Conservation (phyloP, 768 basidiomycete species). For the Lactarius evosmus region DNA sequence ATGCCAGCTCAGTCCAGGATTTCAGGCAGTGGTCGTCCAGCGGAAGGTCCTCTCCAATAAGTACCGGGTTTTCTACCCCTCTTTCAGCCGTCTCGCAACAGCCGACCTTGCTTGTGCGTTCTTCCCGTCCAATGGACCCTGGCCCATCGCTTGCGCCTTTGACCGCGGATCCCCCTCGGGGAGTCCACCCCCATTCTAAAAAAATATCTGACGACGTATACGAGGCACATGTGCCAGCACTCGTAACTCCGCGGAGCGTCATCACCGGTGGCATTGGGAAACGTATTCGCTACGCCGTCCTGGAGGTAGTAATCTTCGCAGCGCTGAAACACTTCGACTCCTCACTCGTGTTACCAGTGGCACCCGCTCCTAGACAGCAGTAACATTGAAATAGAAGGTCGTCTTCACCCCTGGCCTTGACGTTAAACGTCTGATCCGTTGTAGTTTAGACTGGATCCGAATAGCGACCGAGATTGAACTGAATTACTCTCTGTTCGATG, state of each 20-base stretch:
- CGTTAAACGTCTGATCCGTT: slow-evolving; percentile 16
- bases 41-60: slow-evolving; percentile 43
- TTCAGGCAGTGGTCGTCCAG: slow-evolving; percentile 76
- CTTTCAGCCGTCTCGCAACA: slow-evolving; percentile 37
- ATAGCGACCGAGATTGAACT: slow-evolving; percentile 91
- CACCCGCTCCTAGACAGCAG: slow-evolving; percentile 84
- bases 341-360: slow-evolving; percentile 53
- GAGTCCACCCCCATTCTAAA: slow-evolving; percentile 36
- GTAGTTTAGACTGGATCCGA: slow-evolving; percentile 73
- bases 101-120: slow-evolving; percentile 52
- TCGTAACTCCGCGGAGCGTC: slow-evolving; percentile 73
- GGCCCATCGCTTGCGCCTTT: slow-evolving; percentile 37
- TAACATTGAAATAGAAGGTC: slow-evolving; percentile 81
- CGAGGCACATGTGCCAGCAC: slow-evolving; percentile 67
- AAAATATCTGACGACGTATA: slow-evolving; percentile 62
- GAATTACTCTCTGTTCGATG: slow-evolving; percentile 83
- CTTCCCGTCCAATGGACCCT: slow-evolving; percentile 63
- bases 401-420: neutral
- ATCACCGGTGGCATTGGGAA: slow-evolving; percentile 60
- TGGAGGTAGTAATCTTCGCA: slow-evolving; percentile 64
- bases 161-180: slow-evolving; percentile 26
- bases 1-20: slow-evolving; percentile 72
- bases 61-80: slow-evolving; percentile 27
- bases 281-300: slow-evolving; percentile 79
- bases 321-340: slow-evolving; percentile 12